Base-by-base conservation (phyloP, 371 early-diverging fungal species). In the Mucor mucedo region DNA sequence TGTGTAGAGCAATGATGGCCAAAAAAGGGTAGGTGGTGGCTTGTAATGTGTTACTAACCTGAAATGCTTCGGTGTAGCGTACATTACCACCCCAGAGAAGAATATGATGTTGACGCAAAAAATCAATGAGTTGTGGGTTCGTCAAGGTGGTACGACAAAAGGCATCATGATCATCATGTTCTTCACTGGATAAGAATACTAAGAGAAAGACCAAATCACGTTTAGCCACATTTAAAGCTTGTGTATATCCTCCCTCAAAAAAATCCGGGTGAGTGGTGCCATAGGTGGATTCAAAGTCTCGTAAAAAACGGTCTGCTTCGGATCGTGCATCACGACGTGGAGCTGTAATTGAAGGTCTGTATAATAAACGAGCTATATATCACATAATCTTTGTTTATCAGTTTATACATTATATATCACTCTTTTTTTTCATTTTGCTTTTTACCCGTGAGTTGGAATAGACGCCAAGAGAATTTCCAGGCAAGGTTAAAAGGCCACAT, bases 41-140 rank as follows among this genome's bases (percentile, higher is more conserved):
- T n/a, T 84, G 81, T 9, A 94, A 77, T 21, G 83, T 83, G 30
- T 76, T 71, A 60, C 89, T 88, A 38, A 91, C 93, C 80, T 89
- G 84, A 61, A 79, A 93, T 21, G 89, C 91, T 63, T 93, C 93
- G 1, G 82, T 62, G 55, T 90, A 85, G 38, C 81, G 70, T 2
- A 93, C 83, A 67, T 93, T 87, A 3, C 93, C 94, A 3, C 75
- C 90, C 94, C 94, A 96, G 4, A 92, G 82, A 14, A 93, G 33
- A 16, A 92, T 66, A 29, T 91, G 80, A 48, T 89, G 74, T 35
- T 85, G 82, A 13, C 68, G 71, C 35, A 96, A 63, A 64, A 82
- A 94, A 4, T 74, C 67, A 7, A 84, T 55, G 29, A 96, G 69
- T 8, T 78, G 77, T 14, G 80, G 72, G 14, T 89, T 78, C 0